Evolutionary conservation across 148 eudicot genomes (phyloP), one percentile per base, ranked within the genome.

Genomic region (Diospyros kaki): DNA sequence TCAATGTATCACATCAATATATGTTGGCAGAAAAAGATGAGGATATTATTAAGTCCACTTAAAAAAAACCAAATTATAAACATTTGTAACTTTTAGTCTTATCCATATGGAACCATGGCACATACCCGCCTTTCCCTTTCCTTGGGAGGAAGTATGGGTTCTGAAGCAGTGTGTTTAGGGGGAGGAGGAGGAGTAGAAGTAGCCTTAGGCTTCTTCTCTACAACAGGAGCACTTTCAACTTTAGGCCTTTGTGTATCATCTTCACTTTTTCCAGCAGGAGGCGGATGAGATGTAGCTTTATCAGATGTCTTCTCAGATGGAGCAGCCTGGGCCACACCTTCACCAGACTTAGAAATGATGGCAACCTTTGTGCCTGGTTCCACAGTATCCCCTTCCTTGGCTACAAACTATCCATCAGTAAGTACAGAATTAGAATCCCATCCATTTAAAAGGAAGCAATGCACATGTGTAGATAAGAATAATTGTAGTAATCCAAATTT

Each of bases 311-410:
- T 66, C 84, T 89, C 89, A 41, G 96, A 89, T 71, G 96, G 93
- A 79, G 93, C 91, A 69, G 89, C 94, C 78, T 92, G 94, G 55
- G 89, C 68, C 5, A 73, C 85, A 71, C 83, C 88, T 81, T 90
- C 93, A 76, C 74, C 85, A 40, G 93, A 87, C 78, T 79, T 94
- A 75, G 88, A 88, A 74, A 94, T 94, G 58, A 87, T 73, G 67
- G 98, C 98, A 76, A 91, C 73, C 76, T 89, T 94, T 58, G 86
- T 81, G 45, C 98, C 98, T 71, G 97, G 94, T 77, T 89, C 97
- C 79, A 94, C 98, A 8, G 97, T 94, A 75, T 91, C 98, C 44
- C 98, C 98, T 78, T 89, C 94, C 79, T 91, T 88, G 50, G 98
- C 97, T 72, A 88, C 68, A 84, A 88, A 88, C 98, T 91, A 71